These are phyloP conservation scores for Drechslera avenae DNA, from an alignment of 2,329 filamentous ascomycete species.

Conservation along the genomic window DNA sequence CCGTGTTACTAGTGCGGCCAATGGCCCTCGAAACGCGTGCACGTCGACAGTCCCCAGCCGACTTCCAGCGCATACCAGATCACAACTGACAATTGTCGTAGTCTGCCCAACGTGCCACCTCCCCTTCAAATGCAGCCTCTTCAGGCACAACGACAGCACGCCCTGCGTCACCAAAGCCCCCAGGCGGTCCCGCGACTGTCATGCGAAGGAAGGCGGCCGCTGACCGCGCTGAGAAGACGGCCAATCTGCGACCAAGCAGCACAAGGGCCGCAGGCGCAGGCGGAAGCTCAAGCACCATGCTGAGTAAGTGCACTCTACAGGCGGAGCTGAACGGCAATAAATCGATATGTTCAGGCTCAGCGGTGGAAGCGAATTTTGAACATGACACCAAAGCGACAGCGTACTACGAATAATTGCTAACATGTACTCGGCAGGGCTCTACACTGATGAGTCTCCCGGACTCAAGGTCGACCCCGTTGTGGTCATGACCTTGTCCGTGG, in stretches of 20 bases:
- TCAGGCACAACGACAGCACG: constrained; percentile 74
- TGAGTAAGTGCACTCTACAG: constrained; percentile 69
- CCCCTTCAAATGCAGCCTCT: constrained; percentile 46
- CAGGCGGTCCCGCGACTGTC: constrained; percentile 91
- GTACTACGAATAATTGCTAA: constrained; percentile 18
- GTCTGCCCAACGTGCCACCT: constrained; percentile 41
- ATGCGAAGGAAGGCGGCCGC: constrained; percentile 94
- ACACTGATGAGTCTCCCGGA: constrained; percentile 97
- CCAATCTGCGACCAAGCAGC: constrained; percentile 89
- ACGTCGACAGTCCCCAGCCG: background rate
- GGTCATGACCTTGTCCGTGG: constrained; percentile 91
- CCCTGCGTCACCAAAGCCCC: constrained; percentile 83
- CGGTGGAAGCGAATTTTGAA: background rate
- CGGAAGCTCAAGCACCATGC: constrained; percentile 96
- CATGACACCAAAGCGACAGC: background rate
- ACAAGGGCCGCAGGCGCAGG: constrained; percentile 93
- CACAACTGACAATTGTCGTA: constrained; percentile 5
- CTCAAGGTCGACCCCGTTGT: constrained; percentile 98
- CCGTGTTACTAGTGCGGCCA: no score
- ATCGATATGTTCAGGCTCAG: background rate
- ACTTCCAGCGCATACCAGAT: background rate
- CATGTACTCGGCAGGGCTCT: constrained; percentile 68
- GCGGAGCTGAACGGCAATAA: background rate
- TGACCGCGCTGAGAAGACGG: constrained; percentile 95
- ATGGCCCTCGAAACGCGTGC: background rate